Conservation (phyloP, 495 filamentous ascomycete genomes). For the Cenococcum geophilum region DNA sequence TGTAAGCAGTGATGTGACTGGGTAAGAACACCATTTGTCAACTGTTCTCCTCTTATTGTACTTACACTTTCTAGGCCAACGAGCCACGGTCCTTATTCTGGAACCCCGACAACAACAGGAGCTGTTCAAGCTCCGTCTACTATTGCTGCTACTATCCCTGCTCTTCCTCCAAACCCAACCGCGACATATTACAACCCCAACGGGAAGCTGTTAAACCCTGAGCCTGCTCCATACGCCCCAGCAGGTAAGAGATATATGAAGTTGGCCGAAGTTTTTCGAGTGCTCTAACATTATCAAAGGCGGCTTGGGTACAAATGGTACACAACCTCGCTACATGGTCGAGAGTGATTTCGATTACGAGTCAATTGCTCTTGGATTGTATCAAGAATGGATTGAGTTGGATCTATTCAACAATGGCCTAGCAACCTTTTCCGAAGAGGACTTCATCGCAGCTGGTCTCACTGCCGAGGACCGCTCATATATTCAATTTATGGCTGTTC, state of each 20-base stretch:
- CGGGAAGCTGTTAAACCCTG: conserved; percentile 56
- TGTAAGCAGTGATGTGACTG: neutral
- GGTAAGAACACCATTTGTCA: neutral
- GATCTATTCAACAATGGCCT: conserved; percentile 82
- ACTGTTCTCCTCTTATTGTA: neutral
- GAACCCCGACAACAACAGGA: conserved; percentile 38
- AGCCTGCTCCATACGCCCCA: conserved; percentile 69
- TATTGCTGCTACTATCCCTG: conserved; percentile 26
- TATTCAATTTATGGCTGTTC: conserved; percentile 79
- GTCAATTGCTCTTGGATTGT: conserved; percentile 51
- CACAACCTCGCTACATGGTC: conserved; percentile 60
- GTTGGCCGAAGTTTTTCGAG: neutral
- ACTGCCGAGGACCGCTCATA: conserved; percentile 61
- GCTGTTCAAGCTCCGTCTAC: conserved; percentile 31
- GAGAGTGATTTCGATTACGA: conserved; percentile 40
- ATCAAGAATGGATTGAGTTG: conserved; percentile 83
- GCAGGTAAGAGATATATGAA: conserved; percentile 42
- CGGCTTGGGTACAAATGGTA: conserved; percentile 75
- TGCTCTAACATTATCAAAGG: conserved; percentile 8
- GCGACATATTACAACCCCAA: conserved; percentile 58
- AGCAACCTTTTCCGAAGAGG: conserved; percentile 58
- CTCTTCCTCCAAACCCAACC: conserved; percentile 38
- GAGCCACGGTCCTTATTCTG: conserved; percentile 39
- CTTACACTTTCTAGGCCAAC: conserved; percentile 32
- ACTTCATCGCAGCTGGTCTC: conserved; percentile 65